These are phyloP conservation scores for Prunus campanulata DNA, from an alignment of 306 rosid species.

Conservation along the genomic window DNA sequence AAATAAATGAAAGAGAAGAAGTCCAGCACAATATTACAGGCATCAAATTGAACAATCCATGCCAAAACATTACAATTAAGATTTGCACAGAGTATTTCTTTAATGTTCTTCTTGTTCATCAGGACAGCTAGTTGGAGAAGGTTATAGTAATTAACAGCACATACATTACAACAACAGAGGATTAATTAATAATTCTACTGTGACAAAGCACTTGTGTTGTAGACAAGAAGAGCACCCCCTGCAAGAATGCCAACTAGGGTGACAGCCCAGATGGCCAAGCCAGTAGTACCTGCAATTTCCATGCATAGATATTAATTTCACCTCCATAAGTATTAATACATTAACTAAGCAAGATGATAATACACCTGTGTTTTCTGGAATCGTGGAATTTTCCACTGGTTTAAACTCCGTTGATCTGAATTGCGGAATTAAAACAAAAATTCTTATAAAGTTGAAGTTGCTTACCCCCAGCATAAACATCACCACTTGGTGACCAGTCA, in stretches of 20 bases:
- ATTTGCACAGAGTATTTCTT: slow-evolving; percentile 29
- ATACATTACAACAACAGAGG: slow-evolving; percentile 7
- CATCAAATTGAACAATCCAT: slow-evolving; percentile 18
- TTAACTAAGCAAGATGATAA: not conserved
- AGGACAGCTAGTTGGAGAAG: slow-evolving; percentile 28
- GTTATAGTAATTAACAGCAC: slow-evolving; percentile 7
- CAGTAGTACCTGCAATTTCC: slow-evolving; percentile 62
- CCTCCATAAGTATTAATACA: not conserved
- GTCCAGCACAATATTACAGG: slow-evolving; percentile 13
- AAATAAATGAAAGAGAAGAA: not conserved
- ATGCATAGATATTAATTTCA: not conserved
- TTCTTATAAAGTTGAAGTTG: slow-evolving; percentile 2
- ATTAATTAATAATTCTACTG: slow-evolving; percentile 44
- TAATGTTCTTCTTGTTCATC: slow-evolving; percentile 16
- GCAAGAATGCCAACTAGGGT: slow-evolving; percentile 82
- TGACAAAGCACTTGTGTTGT: slow-evolving; percentile 91
- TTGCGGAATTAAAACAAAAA: not conserved
- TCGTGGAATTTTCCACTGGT: too few relatives aligned
- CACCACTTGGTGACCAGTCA: slow-evolving; percentile 87
- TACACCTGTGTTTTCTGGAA: not conserved
- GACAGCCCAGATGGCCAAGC: slow-evolving; percentile 95
- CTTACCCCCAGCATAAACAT: slow-evolving; percentile 89
- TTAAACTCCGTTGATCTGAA: not conserved
- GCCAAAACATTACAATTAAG: slow-evolving; percentile 26
- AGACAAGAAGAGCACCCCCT: slow-evolving; percentile 95